Evolutionary conservation across 768 basidiomycete genomes (phyloP).

Genomic region (Lactarius evosmus): DNA sequence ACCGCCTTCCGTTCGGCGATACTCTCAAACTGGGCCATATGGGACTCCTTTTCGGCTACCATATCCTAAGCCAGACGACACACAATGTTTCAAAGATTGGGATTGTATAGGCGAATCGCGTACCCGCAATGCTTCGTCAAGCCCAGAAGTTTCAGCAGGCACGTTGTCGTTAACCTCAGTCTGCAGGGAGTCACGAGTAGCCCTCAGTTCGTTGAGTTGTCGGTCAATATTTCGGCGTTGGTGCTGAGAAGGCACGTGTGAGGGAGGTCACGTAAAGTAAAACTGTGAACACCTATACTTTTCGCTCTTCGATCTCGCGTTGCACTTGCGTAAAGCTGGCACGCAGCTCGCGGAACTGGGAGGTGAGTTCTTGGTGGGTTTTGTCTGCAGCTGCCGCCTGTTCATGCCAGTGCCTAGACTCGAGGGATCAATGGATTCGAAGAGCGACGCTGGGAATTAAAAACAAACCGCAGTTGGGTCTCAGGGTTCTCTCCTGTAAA

Average conservation of each 20-base stretch:
- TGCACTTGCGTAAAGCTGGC: constrained; percentile 34
- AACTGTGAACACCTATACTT: constrained; percentile 2
- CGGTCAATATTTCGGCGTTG: constrained; percentile 11
- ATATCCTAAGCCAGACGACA: constrained; percentile 43
- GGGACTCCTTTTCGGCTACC: constrained; percentile 47
- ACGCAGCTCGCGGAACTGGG: constrained; percentile 33
- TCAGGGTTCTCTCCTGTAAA: constrained; percentile 24
- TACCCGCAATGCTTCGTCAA: constrained; percentile 55
- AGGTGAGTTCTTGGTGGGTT: constrained; percentile 36
- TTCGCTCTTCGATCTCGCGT: constrained; percentile 27
- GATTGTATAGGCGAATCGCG: constrained; percentile 19
- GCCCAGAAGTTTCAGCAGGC: constrained; percentile 56
- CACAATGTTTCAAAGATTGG: not conserved
- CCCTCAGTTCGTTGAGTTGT: constrained; percentile 32
- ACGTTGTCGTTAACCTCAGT: constrained; percentile 66
- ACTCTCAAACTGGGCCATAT: constrained; percentile 49
- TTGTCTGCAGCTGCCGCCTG: constrained; percentile 40
- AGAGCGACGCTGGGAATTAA: not conserved
- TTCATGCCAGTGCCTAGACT: constrained; percentile 45
- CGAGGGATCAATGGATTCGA: not conserved
- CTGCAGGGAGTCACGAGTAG: constrained; percentile 42
- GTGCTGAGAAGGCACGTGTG: constrained; percentile 17
- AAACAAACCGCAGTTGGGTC: constrained; percentile 24
- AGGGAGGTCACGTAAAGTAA: not conserved
- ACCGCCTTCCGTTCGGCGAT: constrained; percentile 45